Conservation (phyloP, 306 rosid genomes). For the Cicer arietinum region DNA sequence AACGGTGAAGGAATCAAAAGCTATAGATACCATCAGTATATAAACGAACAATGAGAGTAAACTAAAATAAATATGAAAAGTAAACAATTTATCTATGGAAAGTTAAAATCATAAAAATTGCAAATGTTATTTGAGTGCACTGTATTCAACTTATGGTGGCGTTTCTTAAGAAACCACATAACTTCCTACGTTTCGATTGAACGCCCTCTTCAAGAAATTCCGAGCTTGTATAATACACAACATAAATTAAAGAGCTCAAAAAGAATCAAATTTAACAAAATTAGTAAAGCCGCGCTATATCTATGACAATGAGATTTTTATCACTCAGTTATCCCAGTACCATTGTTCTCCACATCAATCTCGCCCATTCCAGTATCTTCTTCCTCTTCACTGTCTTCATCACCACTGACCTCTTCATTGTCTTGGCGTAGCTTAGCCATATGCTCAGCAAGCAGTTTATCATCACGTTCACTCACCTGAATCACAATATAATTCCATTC, state of each 20-base stretch:
- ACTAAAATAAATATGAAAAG: neutral
- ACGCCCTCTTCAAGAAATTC: neutral
- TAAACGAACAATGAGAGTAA: neutral
- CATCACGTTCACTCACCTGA: constrained; percentile 94
- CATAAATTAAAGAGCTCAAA: constrained; percentile 30
- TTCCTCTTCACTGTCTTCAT: constrained; percentile 92
- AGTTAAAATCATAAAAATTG: neutral
- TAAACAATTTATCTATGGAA: neutral
- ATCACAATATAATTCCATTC: constrained; percentile 24
- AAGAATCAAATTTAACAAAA: constrained; percentile 25
- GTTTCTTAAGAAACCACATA: neutral
- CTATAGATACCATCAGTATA: neutral
- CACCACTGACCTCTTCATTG: constrained; percentile 81
- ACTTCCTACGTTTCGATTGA: neutral
- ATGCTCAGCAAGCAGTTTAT: constrained; percentile 81
- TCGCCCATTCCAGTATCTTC: constrained; percentile 98
- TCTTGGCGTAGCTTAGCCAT: constrained; percentile 82
- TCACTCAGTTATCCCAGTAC: constrained; percentile 68
- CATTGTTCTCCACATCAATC: constrained; percentile 79
- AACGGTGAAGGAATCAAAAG: neutral
- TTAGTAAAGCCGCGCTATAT: constrained; percentile 34
- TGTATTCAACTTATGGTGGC: neutral
- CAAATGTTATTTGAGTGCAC: neutral
- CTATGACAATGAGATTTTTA: constrained; percentile 34
- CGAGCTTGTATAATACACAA: constrained; percentile 53